Evolutionary conservation across 306 rosid species (phyloP).

Genomic region (Quercus dentata): DNA sequence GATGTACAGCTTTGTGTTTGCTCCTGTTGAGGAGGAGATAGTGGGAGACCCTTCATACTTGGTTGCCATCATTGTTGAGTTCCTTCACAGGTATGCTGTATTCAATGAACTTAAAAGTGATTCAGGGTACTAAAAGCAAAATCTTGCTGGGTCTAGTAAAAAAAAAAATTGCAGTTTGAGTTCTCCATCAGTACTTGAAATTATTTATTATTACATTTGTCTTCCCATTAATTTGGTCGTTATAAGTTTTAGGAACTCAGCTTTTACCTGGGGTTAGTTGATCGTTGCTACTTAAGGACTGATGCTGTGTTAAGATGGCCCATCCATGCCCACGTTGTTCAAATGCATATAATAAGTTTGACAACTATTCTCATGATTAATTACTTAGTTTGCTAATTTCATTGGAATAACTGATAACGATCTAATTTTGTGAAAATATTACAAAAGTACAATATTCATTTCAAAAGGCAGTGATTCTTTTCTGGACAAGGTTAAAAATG

Average conservation of each 20-base stretch:
- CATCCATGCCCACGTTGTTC: background rate
- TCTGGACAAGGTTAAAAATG: background rate
- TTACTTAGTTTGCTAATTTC: background rate
- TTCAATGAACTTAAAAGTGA: conserved; percentile 9
- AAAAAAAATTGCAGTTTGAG: background rate
- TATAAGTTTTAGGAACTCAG: background rate
- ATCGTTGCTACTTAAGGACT: background rate
- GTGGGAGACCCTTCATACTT: conserved; percentile 88
- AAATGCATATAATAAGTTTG: background rate
- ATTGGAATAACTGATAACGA: background rate
- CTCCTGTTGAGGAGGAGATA: conserved; percentile 89
- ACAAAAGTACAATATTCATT: conserved; percentile 3
- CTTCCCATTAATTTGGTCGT: background rate
- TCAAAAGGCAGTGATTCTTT: background rate
- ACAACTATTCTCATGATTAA: background rate
- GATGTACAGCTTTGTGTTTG: conserved; percentile 80
- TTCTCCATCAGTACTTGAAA: background rate
- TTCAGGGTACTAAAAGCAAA: conserved; percentile 13
- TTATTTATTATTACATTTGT: background rate
- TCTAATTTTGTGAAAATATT: background rate
- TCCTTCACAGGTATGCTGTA: conserved; percentile 69
- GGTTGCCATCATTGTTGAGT: conserved; percentile 78
- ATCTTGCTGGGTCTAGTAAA: background rate
- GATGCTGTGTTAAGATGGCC: background rate
- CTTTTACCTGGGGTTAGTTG: background rate